phyloP scores from a whole-genome alignment of 805 yeast species.

The Zygosaccharomyces kombuchaensis region DNA sequence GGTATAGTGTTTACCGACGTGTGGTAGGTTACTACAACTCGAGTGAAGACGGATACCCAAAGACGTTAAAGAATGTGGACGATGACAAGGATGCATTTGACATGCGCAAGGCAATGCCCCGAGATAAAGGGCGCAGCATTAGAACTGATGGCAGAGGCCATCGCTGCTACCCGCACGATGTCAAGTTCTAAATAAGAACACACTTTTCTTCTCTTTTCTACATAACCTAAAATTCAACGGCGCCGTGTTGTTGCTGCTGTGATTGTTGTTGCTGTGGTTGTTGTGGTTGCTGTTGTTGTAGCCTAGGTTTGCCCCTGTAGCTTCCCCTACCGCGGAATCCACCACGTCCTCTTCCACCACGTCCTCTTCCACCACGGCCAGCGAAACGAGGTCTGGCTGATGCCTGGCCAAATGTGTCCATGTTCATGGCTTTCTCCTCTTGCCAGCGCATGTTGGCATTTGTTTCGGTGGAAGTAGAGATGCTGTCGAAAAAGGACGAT shows the following conservation, averaged over 20 bases:
- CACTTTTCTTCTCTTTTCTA: conserved; percentile 7
- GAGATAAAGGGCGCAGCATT: conserved; percentile 52
- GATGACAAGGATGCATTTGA: conserved; percentile 86
- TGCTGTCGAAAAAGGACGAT: conserved; percentile 83
- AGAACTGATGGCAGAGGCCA: conserved; percentile 57
- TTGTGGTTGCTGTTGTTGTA: conserved; percentile 18
- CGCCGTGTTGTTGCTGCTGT: conserved; percentile 14
- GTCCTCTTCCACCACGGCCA: conserved; percentile 44
- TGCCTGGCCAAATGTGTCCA: conserved; percentile 81
- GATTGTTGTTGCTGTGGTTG: conserved; percentile 12
- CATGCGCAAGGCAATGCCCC: conserved; percentile 62
- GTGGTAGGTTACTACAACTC: conserved; percentile 84
- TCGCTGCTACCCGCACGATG: conserved; percentile 63
- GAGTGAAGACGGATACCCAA: conserved; percentile 42
- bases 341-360: conserved; percentile 49
- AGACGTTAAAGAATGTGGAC: conserved; percentile 40
- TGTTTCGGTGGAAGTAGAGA: conserved; percentile 63
- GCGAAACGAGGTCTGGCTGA: conserved; percentile 43
- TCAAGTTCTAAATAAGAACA: conserved; percentile 42
- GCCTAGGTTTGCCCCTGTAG: conserved; percentile 25
- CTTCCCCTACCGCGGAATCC: conserved; percentile 37
- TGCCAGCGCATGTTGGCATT: conserved; percentile 54
- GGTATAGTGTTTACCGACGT: conserved; percentile 78
- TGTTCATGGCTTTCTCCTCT: conserved; percentile 66
- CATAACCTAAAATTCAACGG: conserved; percentile 7